A percentile compares a stretch with the other conserved stretches of the same genome.
These are phyloP conservation scores for Diddensiella transvaalensis DNA, from an alignment of 805 yeast species.

Conservation along the genomic window DNA sequence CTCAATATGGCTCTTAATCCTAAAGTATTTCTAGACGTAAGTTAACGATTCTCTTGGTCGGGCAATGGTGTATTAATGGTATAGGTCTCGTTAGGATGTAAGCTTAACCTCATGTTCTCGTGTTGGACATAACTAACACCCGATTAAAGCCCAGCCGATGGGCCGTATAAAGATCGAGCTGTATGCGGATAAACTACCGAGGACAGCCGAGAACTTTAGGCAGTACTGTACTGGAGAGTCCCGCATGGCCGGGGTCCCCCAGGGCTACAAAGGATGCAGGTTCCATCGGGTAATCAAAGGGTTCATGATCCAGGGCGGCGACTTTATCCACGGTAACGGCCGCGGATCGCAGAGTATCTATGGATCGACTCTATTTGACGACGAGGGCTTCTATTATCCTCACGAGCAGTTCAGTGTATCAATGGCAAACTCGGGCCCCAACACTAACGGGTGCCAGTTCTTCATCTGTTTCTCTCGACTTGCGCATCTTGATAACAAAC, in stretches of 20 bases:
- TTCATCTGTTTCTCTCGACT: slow-evolving; percentile 41
- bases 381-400: slow-evolving; percentile 39
- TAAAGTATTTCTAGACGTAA: slow-evolving; percentile 42
- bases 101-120: too few species aligned
- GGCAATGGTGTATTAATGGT: too few species aligned
- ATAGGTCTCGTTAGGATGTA: too few species aligned
- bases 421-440: slow-evolving; percentile 61
- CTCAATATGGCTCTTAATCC: slow-evolving; percentile 30
- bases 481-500: slow-evolving; percentile 43
- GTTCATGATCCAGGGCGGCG: slow-evolving; percentile 50
- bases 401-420: slow-evolving; percentile 45
- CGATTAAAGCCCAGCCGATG: slow-evolving; percentile 31
- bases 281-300: slow-evolving; percentile 44
- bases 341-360: slow-evolving; percentile 42
- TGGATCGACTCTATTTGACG: slow-evolving; percentile 41
- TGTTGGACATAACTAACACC: too few species aligned
- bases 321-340: slow-evolving; percentile 44
- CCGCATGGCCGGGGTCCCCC: slow-evolving; percentile 37
- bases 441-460: slow-evolving; percentile 60
- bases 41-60: too few species aligned
- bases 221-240: slow-evolving; percentile 52
- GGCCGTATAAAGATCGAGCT: slow-evolving; percentile 48
- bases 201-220: slow-evolving; percentile 48
- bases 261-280: slow-evolving; percentile 40
- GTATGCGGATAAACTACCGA: slow-evolving; percentile 40